Evolutionary conservation across 2,329 filamentous ascomycete genomes (phyloP), one percentile per base, ranked within the genome.

Genomic region (Colletotrichum musae): DNA sequence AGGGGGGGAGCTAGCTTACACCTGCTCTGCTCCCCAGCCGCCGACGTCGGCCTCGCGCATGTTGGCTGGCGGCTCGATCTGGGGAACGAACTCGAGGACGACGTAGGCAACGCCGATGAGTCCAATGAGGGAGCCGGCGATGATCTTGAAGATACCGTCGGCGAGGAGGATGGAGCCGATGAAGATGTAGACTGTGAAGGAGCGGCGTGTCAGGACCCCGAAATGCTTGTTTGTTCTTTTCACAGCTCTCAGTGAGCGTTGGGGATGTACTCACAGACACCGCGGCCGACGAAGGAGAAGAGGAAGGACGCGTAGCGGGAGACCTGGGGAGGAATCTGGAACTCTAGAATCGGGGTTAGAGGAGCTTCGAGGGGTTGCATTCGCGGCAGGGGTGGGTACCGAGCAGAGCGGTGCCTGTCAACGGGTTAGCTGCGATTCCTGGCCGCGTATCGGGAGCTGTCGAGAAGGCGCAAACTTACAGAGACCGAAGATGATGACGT

Each of bases 261-360:
- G 39, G 36, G 52, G 18, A 9, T 50, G 6, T 45, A 91, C 94
- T 84, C 90, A 97, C 95, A 98, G 80, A 94, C 87, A 82, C 96
- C 96, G 79, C 96, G 94, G 71, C 96, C 96, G 75, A 98, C 84
- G 87, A 99, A 98, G 67, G 94, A 97, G 87, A 98, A 98, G 82
- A 98, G 91, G 87, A 99, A 99, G 12, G 94, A 97, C 63, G 94
- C 95, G 85, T 98, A 97, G 83, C 94, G 92, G 68, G 94, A 92
- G 63, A 97, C 88, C 80, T 97, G 95, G 69, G 95, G 94, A 58
- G 96, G 95, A 75, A 98, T 95, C 82, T 97, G 93, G 85, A 98
- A 97, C 83, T 99, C 96, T 87, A 76, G 21, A 9, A 58, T 12
- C 15, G 13, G 12, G 36, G 51, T 62, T 50, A 67, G 58, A 5